phyloP scores from a whole-genome alignment of 2,329 filamentous ascomycete species.

The Sphaceloma murrayae region DNA sequence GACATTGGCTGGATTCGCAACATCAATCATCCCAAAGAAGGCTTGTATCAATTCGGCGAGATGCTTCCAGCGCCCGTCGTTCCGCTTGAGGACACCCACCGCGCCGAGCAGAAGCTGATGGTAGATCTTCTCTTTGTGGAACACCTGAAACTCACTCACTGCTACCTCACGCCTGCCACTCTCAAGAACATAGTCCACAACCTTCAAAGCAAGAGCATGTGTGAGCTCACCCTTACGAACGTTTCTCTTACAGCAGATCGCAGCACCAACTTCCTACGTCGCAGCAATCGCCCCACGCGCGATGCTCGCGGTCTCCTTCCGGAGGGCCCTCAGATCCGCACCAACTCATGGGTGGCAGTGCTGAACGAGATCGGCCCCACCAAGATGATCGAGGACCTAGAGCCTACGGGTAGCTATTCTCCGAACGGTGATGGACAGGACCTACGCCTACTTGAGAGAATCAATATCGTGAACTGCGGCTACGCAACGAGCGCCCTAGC shows the following conservation, averaged over 20 bases:
- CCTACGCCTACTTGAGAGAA: constrained; percentile 1
- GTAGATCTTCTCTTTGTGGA: constrained; percentile 49
- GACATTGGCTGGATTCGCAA: constrained; percentile 52
- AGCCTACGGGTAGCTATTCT: no score
- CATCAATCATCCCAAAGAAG: neutral
- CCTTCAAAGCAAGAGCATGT: constrained; percentile 41
- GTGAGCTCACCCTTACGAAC: constrained; percentile 51
- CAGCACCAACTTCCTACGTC: neutral
- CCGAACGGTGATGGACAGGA: neutral
- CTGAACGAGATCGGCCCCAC: constrained; percentile 10
- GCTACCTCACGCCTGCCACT: constrained; percentile 54
- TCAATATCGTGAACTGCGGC: constrained; percentile 4
- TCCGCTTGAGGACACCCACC: constrained; percentile 20
- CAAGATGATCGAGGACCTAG: constrained; percentile 6
- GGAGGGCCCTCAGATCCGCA: neutral
- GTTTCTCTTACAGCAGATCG: constrained; percentile 50
- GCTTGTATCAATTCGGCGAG: constrained; percentile 37
- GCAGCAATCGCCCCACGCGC: neutral
- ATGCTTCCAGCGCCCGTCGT: constrained; percentile 54
- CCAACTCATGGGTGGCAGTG: constrained; percentile 5
- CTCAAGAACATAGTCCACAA: constrained; percentile 44
- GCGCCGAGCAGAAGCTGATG: constrained; percentile 24
- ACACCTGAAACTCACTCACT: constrained; percentile 56
- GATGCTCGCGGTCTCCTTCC: constrained; percentile 7
- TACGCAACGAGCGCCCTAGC: constrained; percentile 4